Conservation (phyloP, 371 early-diverging fungal species). For the Cladochytrium tenue region DNA sequence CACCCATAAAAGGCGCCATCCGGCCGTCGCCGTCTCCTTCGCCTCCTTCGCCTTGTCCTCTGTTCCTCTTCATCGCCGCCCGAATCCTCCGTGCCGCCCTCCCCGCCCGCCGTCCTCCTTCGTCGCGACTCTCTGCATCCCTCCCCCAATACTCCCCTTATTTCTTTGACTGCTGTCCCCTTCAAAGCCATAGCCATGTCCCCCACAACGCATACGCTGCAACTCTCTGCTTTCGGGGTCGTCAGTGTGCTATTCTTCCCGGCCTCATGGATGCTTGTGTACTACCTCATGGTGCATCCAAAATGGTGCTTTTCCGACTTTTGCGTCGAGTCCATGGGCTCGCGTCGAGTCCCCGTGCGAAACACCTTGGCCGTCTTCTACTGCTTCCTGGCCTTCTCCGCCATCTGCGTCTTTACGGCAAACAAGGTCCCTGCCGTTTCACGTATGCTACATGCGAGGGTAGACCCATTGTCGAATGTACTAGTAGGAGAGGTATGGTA, state of each 20-base stretch:
- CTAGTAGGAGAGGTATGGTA: too few relatives aligned
- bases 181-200: neutral
- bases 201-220: neutral
- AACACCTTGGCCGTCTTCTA: conserved; percentile 5
- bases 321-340: conserved; percentile 3
- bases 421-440: too few relatives aligned
- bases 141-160: neutral
- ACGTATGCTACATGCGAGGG: too few relatives aligned
- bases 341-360: neutral
- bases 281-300: conserved; percentile 1
- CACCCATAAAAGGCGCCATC: neutral
- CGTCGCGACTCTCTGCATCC: too few relatives aligned
- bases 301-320: conserved; percentile 14
- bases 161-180: neutral
- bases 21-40: neutral
- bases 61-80: neutral
- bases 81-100: neutral
- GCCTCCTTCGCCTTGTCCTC: neutral
- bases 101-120: neutral
- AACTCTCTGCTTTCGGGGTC: neutral
- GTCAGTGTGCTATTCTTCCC: neutral
- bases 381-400: conserved; percentile 11
- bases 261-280: conserved; percentile 7
- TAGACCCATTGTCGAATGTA: too few relatives aligned
- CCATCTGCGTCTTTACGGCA: too few relatives aligned